Conservation (phyloP, 2,329 filamentous ascomycete genomes). For the Endocalyx cinctus region DNA sequence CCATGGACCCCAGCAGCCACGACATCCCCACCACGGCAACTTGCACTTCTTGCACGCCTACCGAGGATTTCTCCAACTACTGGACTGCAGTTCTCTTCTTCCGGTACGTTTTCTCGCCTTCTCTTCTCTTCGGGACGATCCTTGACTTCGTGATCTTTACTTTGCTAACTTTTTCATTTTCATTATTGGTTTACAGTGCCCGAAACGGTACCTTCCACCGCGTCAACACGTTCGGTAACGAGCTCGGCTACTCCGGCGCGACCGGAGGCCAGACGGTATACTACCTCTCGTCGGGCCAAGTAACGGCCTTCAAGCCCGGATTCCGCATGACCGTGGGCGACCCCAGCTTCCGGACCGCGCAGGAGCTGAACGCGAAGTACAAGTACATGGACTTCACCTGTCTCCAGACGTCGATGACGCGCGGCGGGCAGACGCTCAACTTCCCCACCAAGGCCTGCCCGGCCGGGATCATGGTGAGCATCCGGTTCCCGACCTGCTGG, state of each 20-base stretch:
- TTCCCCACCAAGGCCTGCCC: conserved; percentile 19
- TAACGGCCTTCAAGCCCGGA: conserved; percentile 34
- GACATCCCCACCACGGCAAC: conserved; percentile 21
- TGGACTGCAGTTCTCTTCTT: conserved; percentile 23
- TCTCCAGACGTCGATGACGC: conserved; percentile 21
- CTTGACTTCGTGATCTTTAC: too few relatives aligned
- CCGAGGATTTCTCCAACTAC: conserved; percentile 25
- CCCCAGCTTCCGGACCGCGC: conserved; percentile 22
- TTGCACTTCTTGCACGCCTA: conserved; percentile 23
- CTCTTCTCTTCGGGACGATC: too few relatives aligned
- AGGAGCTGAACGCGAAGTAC: conserved; percentile 22
- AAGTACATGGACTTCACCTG: conserved; percentile 26
- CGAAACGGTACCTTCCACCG: conserved; percentile 25
- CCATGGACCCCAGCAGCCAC: conserved; percentile 19
- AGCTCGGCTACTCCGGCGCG: conserved; percentile 21
- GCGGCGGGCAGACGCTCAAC: conserved; percentile 21
- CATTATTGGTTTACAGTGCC: conserved; percentile 11
- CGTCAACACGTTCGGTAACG: conserved; percentile 26
- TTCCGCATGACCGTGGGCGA: conserved; percentile 38
- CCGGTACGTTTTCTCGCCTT: too few relatives aligned
- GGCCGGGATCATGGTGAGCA: conserved; percentile 21
- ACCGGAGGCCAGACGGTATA: conserved; percentile 35
- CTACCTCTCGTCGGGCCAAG: conserved; percentile 33
- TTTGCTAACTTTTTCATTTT: too few relatives aligned
- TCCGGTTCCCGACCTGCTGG: conserved; percentile 23